A percentile compares a stretch with the other conserved stretches of the same genome.
These are phyloP conservation scores for Anaeramoeba flamelloides DNA, from an alignment of 78 protist genomes.

Conservation along the genomic window DNA sequence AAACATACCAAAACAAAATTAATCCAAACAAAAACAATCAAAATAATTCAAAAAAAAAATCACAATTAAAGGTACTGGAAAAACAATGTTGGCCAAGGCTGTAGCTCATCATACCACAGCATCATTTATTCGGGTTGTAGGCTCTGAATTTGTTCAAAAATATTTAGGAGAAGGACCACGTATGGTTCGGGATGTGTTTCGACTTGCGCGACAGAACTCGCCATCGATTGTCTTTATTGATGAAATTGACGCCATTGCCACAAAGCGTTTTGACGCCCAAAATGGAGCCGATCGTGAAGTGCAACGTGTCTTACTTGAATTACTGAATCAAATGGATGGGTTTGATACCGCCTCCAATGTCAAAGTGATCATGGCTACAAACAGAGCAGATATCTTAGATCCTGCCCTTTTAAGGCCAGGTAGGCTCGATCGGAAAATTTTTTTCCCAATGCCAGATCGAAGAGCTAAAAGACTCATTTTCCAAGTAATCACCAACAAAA, in stretches of 20 bases:
- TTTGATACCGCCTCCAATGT: no score
- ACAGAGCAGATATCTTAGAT: no score
- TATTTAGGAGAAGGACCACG: constrained; percentile 99
- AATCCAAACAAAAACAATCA: no score
- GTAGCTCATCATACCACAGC: constrained; percentile 99
- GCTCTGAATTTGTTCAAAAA: constrained; percentile 99
- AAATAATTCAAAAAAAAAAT: no score
- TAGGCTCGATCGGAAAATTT: no score
- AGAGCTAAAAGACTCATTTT: constrained; percentile 93
- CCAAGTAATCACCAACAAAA: constrained; percentile 75
- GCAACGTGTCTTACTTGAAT: constrained; percentile 95
- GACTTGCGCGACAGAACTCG: constrained; percentile 94
- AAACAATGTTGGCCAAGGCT: no score
- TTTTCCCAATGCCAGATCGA: constrained; percentile 96
- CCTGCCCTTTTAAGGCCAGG: no score
- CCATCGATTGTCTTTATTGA: constrained; percentile 99
- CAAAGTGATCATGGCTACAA: no score
- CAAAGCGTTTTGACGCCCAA: constrained; percentile 20
- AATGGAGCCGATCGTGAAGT: constrained; percentile 97
- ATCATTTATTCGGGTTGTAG: constrained; percentile 83
- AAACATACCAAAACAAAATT: no score
- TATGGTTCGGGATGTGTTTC: constrained; percentile 97
- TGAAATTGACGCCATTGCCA: constrained; percentile 89
- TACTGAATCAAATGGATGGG: no score
- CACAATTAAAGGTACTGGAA: no score